Conservation (phyloP, 371 early-diverging fungal genomes). For the Dinochytrium kinnereticum region DNA sequence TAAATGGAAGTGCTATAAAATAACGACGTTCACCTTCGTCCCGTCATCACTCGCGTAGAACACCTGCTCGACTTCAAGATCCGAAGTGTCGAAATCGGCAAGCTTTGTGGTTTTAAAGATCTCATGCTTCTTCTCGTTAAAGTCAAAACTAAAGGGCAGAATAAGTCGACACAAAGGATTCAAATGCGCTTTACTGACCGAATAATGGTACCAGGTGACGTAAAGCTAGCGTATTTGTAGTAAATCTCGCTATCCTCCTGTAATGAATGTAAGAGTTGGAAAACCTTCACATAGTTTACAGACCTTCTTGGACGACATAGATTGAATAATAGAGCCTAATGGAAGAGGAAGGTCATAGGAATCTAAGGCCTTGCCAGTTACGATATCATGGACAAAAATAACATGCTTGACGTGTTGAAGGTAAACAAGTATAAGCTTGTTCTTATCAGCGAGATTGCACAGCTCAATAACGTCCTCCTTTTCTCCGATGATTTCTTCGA, state of each 20-base stretch:
- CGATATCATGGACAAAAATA: conserved; percentile 42
- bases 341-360: conserved; percentile 42
- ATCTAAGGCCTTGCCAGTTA: conserved; percentile 33
- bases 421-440: conserved; percentile 63
- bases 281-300: conserved; percentile 7
- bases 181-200: too few relatives aligned
- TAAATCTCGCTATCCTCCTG: conserved; percentile 51
- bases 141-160: conserved; percentile 41
- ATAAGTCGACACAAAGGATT: too few relatives aligned
- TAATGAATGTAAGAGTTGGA: background rate
- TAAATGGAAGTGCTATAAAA: background rate
- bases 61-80: conserved; percentile 63
- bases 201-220: conserved; percentile 62
- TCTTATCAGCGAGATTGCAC: conserved; percentile 47
- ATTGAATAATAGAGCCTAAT: conserved; percentile 43
- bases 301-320: conserved; percentile 43
- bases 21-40: conserved; percentile 39
- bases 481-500: conserved; percentile 64
- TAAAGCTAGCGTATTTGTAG: conserved; percentile 55
- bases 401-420: conserved; percentile 66
- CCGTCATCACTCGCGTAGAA: conserved; percentile 67
- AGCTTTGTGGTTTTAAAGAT: conserved; percentile 52
- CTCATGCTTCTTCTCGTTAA: conserved; percentile 38
- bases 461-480: conserved; percentile 54
- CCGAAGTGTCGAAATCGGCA: conserved; percentile 43